A percentile compares a stretch with the other conserved stretches of the same genome.
phyloP scores from a whole-genome alignment of 2,329 filamentous ascomycete genomes.

The Hypoxylon sp. region DNA sequence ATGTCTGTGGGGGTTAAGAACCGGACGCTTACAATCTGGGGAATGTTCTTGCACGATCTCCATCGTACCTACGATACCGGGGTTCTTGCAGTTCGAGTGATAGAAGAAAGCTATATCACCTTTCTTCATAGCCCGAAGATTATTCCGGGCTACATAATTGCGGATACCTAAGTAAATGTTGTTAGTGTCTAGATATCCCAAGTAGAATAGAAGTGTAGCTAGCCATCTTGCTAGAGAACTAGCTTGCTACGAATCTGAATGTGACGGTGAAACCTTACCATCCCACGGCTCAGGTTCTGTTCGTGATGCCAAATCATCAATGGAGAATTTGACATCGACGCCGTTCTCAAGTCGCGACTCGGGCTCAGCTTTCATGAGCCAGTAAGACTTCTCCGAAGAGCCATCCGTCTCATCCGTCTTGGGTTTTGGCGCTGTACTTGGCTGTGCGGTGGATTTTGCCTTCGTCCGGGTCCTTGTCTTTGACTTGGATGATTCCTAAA shows the following conservation, averaged over 20 bases:
- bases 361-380: slow-evolving; percentile 91
- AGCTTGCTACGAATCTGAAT: slow-evolving; percentile 7
- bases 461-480: slow-evolving; percentile 27
- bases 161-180: slow-evolving; percentile 52
- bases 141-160: slow-evolving; percentile 77
- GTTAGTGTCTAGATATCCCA: slow-evolving; percentile 32
- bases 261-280: slow-evolving; percentile 67
- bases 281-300: slow-evolving; percentile 90
- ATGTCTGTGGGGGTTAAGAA: background rate
- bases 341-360: slow-evolving; percentile 89
- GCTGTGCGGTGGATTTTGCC: slow-evolving; percentile 18
- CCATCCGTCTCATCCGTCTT: slow-evolving; percentile 22
- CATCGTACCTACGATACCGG: slow-evolving; percentile 89
- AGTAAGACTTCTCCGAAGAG: slow-evolving; percentile 64
- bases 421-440: slow-evolving; percentile 25
- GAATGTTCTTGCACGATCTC: slow-evolving; percentile 88
- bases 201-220: slow-evolving; percentile 28
- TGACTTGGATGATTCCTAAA: slow-evolving; percentile 24
- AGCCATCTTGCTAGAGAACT: slow-evolving; percentile 17
- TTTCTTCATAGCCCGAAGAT: slow-evolving; percentile 90
- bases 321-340: slow-evolving; percentile 91
- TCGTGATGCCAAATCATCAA: slow-evolving; percentile 84
- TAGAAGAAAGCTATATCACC: slow-evolving; percentile 98
- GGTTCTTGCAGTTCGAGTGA: slow-evolving; percentile 91
- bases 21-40: slow-evolving; percentile 74